phyloP scores from a whole-genome alignment of 2,329 filamentous ascomycete species.

The Arthrocladium fulminans region DNA sequence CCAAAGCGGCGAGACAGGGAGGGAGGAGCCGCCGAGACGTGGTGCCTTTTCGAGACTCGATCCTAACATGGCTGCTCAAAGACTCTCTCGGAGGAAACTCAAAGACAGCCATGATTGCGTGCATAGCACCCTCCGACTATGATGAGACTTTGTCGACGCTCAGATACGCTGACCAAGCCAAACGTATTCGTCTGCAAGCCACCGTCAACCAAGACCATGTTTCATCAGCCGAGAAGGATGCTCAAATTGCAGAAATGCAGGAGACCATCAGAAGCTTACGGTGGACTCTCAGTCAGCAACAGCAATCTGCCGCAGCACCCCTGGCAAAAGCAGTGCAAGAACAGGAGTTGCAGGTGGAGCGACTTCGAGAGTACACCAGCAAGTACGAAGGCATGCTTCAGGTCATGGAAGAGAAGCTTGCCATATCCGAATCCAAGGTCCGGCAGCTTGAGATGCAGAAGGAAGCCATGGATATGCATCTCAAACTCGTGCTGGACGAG shows the following conservation, averaged over 20 bases:
- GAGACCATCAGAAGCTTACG: conserved; percentile 86
- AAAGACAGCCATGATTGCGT: conserved; percentile 98
- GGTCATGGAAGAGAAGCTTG: conserved; percentile 87
- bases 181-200: conserved; percentile 88
- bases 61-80: conserved; percentile 78
- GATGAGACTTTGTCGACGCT: conserved; percentile 94
- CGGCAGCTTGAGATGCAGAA: conserved; percentile 82
- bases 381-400: conserved; percentile 85
- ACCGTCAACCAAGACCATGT: conserved; percentile 94
- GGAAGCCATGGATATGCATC: conserved; percentile 75
- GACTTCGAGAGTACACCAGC: conserved; percentile 87
- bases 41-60: conserved; percentile 88
- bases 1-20: conserved; percentile 49
- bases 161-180: conserved; percentile 94
- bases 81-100: conserved; percentile 93
- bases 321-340: conserved; percentile 64
- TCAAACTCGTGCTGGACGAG: conserved; percentile 76
- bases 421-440: conserved; percentile 90
- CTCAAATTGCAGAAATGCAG: conserved; percentile 87
- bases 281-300: conserved; percentile 53
- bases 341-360: conserved; percentile 67
- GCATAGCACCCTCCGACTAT: conserved; percentile 90
- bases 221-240: conserved; percentile 84
- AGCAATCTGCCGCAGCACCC: conserved; percentile 21
- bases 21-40: conserved; percentile 60